Base-by-base conservation (phyloP, 768 basidiomycete genomes). In the Trichaptum fuscoviolaceum region DNA sequence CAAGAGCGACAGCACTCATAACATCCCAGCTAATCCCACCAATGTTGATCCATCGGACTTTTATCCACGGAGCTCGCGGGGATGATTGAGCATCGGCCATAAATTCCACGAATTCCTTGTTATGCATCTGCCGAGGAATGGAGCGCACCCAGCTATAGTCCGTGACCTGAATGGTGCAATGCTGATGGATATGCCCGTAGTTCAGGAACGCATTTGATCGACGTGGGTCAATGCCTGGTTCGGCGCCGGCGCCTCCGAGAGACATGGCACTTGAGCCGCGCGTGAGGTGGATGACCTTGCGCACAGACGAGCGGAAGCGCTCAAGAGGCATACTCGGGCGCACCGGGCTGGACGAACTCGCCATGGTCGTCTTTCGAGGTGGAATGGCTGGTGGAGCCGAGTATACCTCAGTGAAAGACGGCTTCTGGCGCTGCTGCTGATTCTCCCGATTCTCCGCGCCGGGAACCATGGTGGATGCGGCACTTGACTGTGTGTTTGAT, bases 1-100 rank as follows among this genome's bases (percentile, higher is more conserved):
- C 64, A n/a, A 73, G 58, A 10, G 71, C 71, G 27, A 75, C 64
- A 1, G 65, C 66, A 57, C 72, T 70, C 62, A 75, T 67, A 23
- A 75, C 73, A 61, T 73, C 73, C 71, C 71, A 75, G 9, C 59
- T 63, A 27, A 75, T 69, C 6, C 74, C 74, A 52, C 70, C 71
- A 58, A 73, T 66, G 63, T 71, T 67, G n/a, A 74, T 71, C 72
- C 71, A 75, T 7, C 74, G 67, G 9, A 72, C 73, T 64, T 73
- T 70, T 7, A 63, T 25, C 64, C 62, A 68, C 0, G 35, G 25
- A n/a, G 30, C 30, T 27, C 64, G 64, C 17, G 62, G 18, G 8
- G n/a, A 42, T 35, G 66, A 63, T 2, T 24, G 25, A 20, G 12
- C 36, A 7, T 34, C 34, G 23, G 10, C 23, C 24, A 71, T 63